Conservation (phyloP, 192 early-diverging fungal species). For the Coemansia sp. region DNA sequence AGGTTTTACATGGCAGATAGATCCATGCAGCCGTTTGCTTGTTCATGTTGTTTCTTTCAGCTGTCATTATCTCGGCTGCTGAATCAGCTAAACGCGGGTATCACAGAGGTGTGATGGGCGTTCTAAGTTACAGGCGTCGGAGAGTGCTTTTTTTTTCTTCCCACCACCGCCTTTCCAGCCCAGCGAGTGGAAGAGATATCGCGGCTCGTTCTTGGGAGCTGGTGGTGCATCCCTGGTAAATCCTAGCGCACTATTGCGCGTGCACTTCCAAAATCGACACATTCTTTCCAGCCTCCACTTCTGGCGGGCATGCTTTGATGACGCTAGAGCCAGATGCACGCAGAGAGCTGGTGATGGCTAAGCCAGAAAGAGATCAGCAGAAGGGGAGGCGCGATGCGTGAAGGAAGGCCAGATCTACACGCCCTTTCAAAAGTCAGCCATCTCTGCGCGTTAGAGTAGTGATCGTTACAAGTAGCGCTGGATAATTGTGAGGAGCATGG, state of each 20-base stretch:
- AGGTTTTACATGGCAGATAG: too few relatives aligned
- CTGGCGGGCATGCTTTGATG: too few relatives aligned
- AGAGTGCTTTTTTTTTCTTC: not conserved
- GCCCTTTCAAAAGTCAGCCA: conserved; percentile 6
- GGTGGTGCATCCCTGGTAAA: not conserved
- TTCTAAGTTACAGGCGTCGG: too few relatives aligned
- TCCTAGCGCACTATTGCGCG: not conserved
- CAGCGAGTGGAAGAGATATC: not conserved
- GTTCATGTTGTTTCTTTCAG: too few relatives aligned
- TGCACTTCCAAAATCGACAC: not conserved
- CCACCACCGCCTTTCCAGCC: not conserved
- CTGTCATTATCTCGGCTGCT: too few relatives aligned
- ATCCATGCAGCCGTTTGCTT: too few relatives aligned
- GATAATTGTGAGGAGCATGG: too few relatives aligned
- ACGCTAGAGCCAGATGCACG: not conserved
- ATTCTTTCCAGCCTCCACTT: too few relatives aligned
- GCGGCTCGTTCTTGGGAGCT: not conserved
- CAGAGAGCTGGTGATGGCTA: not conserved
- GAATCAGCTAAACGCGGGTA: too few relatives aligned
- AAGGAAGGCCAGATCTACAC: not conserved
- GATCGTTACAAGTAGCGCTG: not conserved
- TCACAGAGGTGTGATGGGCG: too few relatives aligned
- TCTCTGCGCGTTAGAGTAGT: not conserved
- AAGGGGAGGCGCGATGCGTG: not conserved
- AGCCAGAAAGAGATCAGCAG: not conserved